Base-by-base conservation (phyloP, 2,329 filamentous ascomycete species). In the Tolypocladium ovalisporum region DNA sequence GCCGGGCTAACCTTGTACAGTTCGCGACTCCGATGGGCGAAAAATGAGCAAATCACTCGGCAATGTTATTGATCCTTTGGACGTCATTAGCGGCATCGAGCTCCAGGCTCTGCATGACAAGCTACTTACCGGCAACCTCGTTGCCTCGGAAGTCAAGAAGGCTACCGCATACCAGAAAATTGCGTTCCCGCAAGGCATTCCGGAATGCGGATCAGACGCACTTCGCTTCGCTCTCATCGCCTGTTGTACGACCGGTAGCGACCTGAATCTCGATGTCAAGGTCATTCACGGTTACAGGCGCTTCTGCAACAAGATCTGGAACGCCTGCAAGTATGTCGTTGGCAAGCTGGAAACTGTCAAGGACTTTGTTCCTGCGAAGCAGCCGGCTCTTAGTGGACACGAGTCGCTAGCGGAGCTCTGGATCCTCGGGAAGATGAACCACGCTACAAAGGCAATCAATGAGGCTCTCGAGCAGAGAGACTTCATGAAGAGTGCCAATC, bases 31-130 rank as follows among this genome's bases (percentile, higher is more conserved):
- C 0, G 92, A 97, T 64, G 93, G 93, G 55, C 82, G 93, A 60
- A 97, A 97, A 76, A 97, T 97, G 93, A 94, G 88, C 61, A 97
- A 97, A 77, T 96, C 90, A 58, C 73, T 97, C 55, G 93, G 93
- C 55, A 97, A 97, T 66, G 93, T 97, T 64, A 88, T 97, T 65
- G 93, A 97, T 70, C 93, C 93, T 58, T 79, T 96, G 52, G 93
- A 97, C 71, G 89, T 97, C 62, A 97, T 97, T 73, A 80, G 86
- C 57, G 92, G 93, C 67, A 95, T 96, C 67, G 76, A 85, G 54
- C 79, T 97, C 7, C 79, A 92, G 59, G 76, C 79, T 47, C 82
- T 97, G 7, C 90, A 96, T 66, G 84, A 86, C 58, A 96, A 96
- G 77, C 83, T 97, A 8, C 75, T 4, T n/a, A 82, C 53, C 69